Evolutionary conservation across 768 basidiomycete species (phyloP), one percentile per base, ranked within the genome.

Genomic region (Agaricus sinodeliciosus): DNA sequence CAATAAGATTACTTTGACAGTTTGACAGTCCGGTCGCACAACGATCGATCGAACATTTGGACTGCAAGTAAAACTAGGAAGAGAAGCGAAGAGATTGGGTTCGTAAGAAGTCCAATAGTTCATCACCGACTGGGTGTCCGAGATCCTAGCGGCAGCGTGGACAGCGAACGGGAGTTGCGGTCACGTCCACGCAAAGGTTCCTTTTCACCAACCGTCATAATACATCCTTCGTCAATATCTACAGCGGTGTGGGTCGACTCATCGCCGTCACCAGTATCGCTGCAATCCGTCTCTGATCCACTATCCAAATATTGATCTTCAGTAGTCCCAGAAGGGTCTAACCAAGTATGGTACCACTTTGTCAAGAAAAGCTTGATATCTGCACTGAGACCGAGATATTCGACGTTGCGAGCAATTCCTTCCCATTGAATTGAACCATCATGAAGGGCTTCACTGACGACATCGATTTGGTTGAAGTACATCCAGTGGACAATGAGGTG

Each of bases 331-430:
- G 63, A 64, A 1, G 74, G 67, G 47, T 78, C 70, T 41, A 80
- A 62, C 85, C 85, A 86, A 25, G 74, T 71, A 49, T 77, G 71
- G 66, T 87, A 90, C 85, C 87, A 94, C 52, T 72, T 75, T 0
- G 85, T 82, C 44, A 93, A 72, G 62, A 87, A 87, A 13, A 83
- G 67, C 64, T 90, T 92, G 66, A 94, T 81, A 41, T 87, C 84
- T 15, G 81, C 70, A 48, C 81, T 74, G 56, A 94, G 76, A 16
- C 82, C 85, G 45, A 95, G 83, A 62, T 90, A 94, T 63, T 94
- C 91, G 63, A 87, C 90, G 65, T 94, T 95, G 55, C 86, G 82
- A 16, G 89, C 89, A 55, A 94, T 73, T 26, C 89, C 90, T 60
- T 93, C 87, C 92, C 91, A 94, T 43, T 80, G 79, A 42, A 91